phyloP scores from a whole-genome alignment of 2,329 filamentous ascomycete genomes.

The Sporothrix protearum region DNA sequence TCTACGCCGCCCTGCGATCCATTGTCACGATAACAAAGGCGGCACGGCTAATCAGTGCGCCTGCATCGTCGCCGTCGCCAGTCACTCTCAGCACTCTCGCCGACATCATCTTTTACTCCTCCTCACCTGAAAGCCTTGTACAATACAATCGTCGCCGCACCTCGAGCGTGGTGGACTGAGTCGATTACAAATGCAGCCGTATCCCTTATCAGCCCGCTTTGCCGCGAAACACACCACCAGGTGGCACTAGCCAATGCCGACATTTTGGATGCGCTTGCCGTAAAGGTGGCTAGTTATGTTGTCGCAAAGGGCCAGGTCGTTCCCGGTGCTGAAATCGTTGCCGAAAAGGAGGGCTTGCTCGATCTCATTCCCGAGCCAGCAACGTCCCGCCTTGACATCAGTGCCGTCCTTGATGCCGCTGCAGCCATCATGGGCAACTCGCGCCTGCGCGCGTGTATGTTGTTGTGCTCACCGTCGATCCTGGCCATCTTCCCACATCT shows the following conservation, averaged over 20 bases:
- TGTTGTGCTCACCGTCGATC: conserved; percentile 65
- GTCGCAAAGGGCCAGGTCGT: conserved; percentile 66
- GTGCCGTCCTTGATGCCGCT: conserved; percentile 72
- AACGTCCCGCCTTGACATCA: conserved; percentile 55
- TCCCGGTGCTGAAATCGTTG: conserved; percentile 56
- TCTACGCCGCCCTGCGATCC: conserved; percentile 69
- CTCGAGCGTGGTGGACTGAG: conserved; percentile 45
- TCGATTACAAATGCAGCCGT: conserved; percentile 51
- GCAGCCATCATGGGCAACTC: conserved; percentile 74
- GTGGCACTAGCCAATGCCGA: conserved; percentile 67
- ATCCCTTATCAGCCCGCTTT: conserved; percentile 55
- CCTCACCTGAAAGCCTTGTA: conserved; percentile 60
- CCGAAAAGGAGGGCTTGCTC: conserved; percentile 52
- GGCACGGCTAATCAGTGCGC: conserved; percentile 33
- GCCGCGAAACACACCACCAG: conserved; percentile 66
- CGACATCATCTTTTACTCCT: conserved; percentile 59
- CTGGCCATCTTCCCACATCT: conserved; percentile 64
- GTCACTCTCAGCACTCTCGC: conserved; percentile 53
- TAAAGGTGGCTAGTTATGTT: conserved; percentile 67
- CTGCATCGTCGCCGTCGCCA: conserved; percentile 40
- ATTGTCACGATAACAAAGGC: conserved; percentile 69
- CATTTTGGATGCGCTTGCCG: conserved; percentile 73
- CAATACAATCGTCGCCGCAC: conserved; percentile 60
- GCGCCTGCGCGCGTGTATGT: conserved; percentile 69
- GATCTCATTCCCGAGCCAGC: conserved; percentile 61